Conservation (phyloP, 129 eudicot species). For the Lactuca saligna region DNA sequence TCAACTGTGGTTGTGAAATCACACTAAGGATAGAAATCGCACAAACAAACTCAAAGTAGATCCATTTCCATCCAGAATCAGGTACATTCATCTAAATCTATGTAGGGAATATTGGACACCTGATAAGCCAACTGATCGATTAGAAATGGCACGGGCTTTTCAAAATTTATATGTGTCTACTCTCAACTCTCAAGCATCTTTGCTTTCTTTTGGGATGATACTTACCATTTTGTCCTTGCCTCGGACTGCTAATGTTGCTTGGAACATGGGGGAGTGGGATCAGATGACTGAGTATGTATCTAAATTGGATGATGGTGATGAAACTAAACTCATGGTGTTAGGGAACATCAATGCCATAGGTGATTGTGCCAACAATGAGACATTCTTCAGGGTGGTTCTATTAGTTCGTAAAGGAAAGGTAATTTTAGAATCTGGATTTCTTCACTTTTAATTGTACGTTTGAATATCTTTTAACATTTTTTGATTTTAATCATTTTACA, state of each 20-base stretch:
- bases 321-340: constrained; percentile 73
- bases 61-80: too few relatives aligned
- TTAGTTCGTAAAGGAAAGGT: constrained; percentile 87
- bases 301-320: constrained; percentile 95
- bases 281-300: constrained; percentile 97
- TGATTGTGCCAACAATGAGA: constrained; percentile 92
- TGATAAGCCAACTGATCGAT: constrained; percentile 92
- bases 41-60: too few relatives aligned
- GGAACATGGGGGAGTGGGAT: constrained; percentile 99
- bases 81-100: constrained; percentile 29
- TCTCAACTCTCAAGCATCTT: neutral
- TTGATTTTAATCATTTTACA: constrained; percentile 23
- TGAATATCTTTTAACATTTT: neutral
- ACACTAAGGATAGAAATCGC: too few relatives aligned
- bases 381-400: constrained; percentile 81
- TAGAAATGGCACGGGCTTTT: constrained; percentile 91
- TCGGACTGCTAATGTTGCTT: constrained; percentile 95
- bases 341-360: constrained; percentile 89
- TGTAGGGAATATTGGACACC: constrained; percentile 96
- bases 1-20: too few relatives aligned
- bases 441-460: constrained; percentile 1
- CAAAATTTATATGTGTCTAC: neutral
- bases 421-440: constrained; percentile 16
- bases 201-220: constrained; percentile 12
- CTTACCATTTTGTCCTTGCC: constrained; percentile 1